Conservation (phyloP, 305 asterid species). For the Fraxinus baroniana region DNA sequence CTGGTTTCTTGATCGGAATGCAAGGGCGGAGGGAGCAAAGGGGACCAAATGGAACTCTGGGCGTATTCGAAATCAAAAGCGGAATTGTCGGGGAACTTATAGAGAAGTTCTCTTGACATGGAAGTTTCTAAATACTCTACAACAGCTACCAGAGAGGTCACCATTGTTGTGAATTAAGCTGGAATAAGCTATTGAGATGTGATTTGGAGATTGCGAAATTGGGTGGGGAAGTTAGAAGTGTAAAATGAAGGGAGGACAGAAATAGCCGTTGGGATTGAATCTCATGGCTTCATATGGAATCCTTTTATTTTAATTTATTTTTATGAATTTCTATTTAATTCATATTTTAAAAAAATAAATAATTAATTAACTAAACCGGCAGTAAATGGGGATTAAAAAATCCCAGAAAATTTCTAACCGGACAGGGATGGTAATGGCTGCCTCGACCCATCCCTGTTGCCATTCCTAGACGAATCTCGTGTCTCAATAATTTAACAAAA, state of each 20-base stretch:
- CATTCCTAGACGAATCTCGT: too few relatives aligned
- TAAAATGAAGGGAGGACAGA: neutral
- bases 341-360: too few relatives aligned
- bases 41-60: conserved; percentile 96
- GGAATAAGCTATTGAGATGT: neutral
- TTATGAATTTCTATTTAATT: too few relatives aligned
- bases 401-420: too few relatives aligned
- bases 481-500: too few relatives aligned
- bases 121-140: conserved; percentile 74
- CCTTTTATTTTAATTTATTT: too few relatives aligned
- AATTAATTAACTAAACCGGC: too few relatives aligned
- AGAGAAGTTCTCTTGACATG: conserved; percentile 73
- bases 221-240: conserved; percentile 33
- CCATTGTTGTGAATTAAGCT: neutral
- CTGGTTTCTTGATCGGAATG: conserved; percentile 7
- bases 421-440: too few relatives aligned
- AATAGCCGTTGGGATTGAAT: neutral
- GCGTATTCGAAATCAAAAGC: conserved; percentile 74
- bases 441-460: too few relatives aligned
- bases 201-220: neutral
- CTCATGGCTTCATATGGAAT: too few relatives aligned
- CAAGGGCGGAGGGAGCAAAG: conserved; percentile 47
- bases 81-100: conserved; percentile 79
- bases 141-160: conserved; percentile 40
- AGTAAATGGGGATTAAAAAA: too few relatives aligned